Conservation (phyloP, 225 moss, liverwort and hornwort genomes). For the Asterella californica region DNA sequence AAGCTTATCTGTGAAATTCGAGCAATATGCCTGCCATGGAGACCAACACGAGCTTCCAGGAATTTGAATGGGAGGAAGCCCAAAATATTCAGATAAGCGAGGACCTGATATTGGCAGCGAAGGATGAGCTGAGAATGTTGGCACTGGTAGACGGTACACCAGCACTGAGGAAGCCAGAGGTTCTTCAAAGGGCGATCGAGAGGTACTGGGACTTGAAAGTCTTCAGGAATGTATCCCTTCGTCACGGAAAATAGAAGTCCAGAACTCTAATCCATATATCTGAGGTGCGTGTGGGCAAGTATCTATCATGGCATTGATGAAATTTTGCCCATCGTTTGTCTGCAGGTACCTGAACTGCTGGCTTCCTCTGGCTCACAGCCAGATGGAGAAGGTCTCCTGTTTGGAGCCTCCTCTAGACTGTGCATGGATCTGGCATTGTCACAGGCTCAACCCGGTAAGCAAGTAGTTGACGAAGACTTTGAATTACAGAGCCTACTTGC, state of each 20-base stretch:
- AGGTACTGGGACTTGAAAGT: constrained; percentile 23
- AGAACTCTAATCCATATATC: neutral
- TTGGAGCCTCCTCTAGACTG: constrained; percentile 43
- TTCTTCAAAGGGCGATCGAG: constrained; percentile 33
- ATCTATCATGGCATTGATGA: neutral
- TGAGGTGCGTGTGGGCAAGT: neutral
- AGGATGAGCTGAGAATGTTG: constrained; percentile 33
- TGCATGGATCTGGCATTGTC: constrained; percentile 55
- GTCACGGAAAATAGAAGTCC: no score
- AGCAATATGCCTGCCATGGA: constrained; percentile 7
- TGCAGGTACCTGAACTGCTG: constrained; percentile 45
- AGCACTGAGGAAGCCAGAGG: constrained; percentile 33
- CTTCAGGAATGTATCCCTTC: no score
- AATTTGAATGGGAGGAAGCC: constrained; percentile 37
- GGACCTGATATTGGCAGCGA: constrained; percentile 38
- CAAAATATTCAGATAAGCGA: constrained; percentile 35
- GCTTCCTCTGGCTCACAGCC: constrained; percentile 35
- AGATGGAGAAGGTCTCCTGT: neutral
- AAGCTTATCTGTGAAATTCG: neutral
- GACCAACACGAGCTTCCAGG: neutral
- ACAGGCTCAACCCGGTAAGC: constrained; percentile 46
- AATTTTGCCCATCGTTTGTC: neutral
- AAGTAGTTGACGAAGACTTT: neutral
- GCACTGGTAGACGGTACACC: constrained; percentile 35
- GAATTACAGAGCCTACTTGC: neutral